Conservation (phyloP, 1,284 basidiomycete species). For the Ustilago loliicola region DNA sequence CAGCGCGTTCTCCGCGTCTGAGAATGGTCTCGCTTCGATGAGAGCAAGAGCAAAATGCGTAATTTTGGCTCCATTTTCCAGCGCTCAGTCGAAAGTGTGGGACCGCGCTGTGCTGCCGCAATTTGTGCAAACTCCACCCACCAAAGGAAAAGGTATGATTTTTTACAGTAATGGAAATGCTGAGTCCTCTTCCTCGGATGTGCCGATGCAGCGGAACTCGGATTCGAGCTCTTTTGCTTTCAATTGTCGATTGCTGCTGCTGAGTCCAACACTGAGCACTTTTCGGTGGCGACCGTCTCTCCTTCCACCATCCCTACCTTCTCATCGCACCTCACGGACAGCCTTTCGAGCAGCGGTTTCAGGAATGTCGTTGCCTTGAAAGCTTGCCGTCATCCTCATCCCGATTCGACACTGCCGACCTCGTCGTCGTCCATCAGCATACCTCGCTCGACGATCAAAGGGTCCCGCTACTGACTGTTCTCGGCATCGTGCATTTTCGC, state of each 20-base stretch:
- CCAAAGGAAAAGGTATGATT: neutral
- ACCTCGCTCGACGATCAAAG: neutral
- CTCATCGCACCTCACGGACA: neutral
- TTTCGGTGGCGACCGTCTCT: neutral
- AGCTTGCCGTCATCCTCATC: neutral
- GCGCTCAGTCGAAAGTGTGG: neutral
- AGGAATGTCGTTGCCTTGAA: neutral
- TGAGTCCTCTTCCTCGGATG: conserved; percentile 11
- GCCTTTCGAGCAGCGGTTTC: neutral
- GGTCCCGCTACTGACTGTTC: too few relatives aligned
- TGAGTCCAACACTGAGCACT: neutral
- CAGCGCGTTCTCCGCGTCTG: conserved; percentile 1
- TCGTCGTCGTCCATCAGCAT: neutral
- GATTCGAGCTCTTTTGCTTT: neutral
- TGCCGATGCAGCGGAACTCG: neutral
- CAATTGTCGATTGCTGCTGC: neutral
- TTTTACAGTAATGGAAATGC: neutral
- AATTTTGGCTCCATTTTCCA: neutral
- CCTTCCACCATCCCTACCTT: neutral
- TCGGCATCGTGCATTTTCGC: too few relatives aligned
- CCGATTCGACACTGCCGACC: too few relatives aligned
- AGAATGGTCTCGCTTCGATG: neutral
- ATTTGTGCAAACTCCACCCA: conserved; percentile 5
- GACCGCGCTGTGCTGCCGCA: conserved; percentile 13
- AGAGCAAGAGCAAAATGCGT: too few relatives aligned